These are phyloP conservation scores for Syncephalastrum racemosum DNA, from an alignment of 371 early-diverging fungal genomes.

Conservation along the genomic window DNA sequence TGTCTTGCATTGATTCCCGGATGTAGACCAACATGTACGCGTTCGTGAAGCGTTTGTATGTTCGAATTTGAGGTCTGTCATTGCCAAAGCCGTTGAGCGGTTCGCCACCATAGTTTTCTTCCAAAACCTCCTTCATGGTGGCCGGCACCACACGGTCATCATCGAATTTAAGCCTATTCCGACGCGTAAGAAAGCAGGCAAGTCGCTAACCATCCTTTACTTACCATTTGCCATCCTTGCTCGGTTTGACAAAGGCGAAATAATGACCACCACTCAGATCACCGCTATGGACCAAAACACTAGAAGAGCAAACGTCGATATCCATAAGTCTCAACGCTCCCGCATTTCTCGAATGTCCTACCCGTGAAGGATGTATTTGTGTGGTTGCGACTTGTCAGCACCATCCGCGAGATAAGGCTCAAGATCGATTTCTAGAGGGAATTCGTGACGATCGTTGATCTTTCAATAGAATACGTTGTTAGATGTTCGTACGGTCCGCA, in stretches of 20 bases:
- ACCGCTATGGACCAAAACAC: conserved; percentile 97
- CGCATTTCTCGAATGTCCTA: conserved; percentile 17
- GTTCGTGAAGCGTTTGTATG: conserved; percentile 79
- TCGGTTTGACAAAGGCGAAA: conserved; percentile 88
- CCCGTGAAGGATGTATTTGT: conserved; percentile 79
- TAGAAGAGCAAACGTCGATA: conserved; percentile 13
- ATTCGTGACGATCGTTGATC: conserved; percentile 97
- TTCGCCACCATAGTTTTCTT: conserved; percentile 95
- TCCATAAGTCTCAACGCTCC: not conserved
- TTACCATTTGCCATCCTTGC: conserved; percentile 78
- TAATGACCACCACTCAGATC: conserved; percentile 97
- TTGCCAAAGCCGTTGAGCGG: conserved; percentile 40
- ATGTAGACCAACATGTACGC: conserved; percentile 98
- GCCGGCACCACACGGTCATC: conserved; percentile 94
- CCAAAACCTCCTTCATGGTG: conserved; percentile 83
- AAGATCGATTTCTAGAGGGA: conserved; percentile 86
- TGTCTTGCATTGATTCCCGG: conserved; percentile 67
- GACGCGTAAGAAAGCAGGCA: not conserved
- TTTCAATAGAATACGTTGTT: conserved; percentile 13
- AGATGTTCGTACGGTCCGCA: not conserved
- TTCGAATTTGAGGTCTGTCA: conserved; percentile 29
- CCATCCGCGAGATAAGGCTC: conserved; percentile 71
- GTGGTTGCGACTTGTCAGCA: conserved; percentile 54
- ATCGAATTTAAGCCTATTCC: conserved; percentile 83
- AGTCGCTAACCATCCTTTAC: not conserved